These are phyloP conservation scores for Cucumis hystrix DNA, from an alignment of 306 rosid genomes.

Conservation along the genomic window DNA sequence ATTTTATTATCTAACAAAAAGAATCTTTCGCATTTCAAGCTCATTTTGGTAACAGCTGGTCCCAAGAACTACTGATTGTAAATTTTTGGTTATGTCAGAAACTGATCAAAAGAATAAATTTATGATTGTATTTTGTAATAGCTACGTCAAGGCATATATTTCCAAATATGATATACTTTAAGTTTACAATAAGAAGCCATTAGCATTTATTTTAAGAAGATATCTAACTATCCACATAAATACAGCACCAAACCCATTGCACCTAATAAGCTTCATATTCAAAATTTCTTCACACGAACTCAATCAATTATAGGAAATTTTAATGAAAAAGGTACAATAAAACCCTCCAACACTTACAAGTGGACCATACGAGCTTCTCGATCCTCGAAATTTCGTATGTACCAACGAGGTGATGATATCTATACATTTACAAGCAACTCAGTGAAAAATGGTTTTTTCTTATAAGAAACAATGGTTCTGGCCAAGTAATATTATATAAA, in stretches of 20 bases:
- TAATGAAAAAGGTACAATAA: background rate
- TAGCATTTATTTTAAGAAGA: background rate
- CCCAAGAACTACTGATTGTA: background rate
- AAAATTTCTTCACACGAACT: background rate
- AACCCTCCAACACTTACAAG: constrained; percentile 45
- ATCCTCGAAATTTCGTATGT: constrained; percentile 55
- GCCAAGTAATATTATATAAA: background rate
- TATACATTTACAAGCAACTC: constrained; percentile 22
- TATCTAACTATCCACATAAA: background rate
- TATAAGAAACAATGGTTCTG: background rate
- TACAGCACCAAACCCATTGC: background rate
- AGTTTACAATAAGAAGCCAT: background rate
- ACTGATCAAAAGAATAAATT: background rate
- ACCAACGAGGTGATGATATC: constrained; percentile 88
- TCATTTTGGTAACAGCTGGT: background rate
- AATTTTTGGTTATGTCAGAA: background rate
- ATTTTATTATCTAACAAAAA: background rate
- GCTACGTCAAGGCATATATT: background rate
- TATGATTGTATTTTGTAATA: background rate
- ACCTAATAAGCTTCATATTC: background rate
- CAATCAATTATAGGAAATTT: background rate
- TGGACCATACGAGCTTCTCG: constrained; percentile 50
- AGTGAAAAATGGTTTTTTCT: background rate
- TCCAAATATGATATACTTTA: background rate
- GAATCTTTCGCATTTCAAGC: background rate